phyloP scores from a whole-genome alignment of 305 asterid species.

The Caryopteris hybrid region DNA sequence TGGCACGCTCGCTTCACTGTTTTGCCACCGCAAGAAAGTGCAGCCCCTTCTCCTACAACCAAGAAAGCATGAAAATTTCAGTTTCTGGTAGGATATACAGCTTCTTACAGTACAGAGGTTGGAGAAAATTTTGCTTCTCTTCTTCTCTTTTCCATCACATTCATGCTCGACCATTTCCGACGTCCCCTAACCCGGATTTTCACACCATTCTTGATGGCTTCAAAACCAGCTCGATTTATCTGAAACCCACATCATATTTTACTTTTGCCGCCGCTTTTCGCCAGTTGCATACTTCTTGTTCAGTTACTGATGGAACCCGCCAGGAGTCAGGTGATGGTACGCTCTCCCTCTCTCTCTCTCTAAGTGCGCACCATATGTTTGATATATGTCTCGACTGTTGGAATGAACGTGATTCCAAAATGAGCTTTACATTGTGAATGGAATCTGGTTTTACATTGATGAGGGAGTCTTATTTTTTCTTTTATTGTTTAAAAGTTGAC shows the following conservation, averaged over 20 bases:
- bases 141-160: conserved; percentile 16
- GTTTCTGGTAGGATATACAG: conserved; percentile 16
- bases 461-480: neutral
- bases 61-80: conserved; percentile 32
- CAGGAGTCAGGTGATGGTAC: conserved; percentile 21
- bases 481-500: too few species aligned
- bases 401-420: too few species aligned
- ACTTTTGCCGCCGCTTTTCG: conserved; percentile 24
- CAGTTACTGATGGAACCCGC: conserved; percentile 9
- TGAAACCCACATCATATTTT: conserved; percentile 21
- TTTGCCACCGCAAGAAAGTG: neutral
- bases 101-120: conserved; percentile 19
- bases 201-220: conserved; percentile 3
- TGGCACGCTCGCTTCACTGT: neutral
- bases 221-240: conserved; percentile 4
- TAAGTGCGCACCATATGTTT: conserved; percentile 42
- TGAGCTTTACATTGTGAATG: neutral
- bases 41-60: neutral
- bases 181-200: conserved; percentile 14
- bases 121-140: conserved; percentile 10
- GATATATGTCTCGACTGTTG: conserved; percentile 27
- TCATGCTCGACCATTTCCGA: conserved; percentile 18
- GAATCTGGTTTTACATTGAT: neutral
- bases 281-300: conserved; percentile 30
- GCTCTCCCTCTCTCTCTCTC: neutral